Evolutionary conservation across 768 basidiomycete genomes (phyloP), one percentile per base, ranked within the genome.

Genomic region (Cyathus striatus): DNA sequence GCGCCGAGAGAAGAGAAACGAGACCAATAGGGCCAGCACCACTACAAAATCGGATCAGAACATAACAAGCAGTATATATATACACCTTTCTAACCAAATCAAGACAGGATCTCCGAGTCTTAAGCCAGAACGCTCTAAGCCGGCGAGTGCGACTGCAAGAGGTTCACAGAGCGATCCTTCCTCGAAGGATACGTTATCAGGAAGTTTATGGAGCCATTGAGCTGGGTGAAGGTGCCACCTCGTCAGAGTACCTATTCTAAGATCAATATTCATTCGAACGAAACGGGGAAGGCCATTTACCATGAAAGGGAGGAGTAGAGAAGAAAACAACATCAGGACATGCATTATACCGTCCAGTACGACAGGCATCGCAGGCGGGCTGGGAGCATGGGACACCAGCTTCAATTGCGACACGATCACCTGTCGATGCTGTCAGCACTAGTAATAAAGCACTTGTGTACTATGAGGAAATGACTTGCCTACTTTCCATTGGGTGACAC

Each of bases 11-110:
- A 16, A 84, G 66, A 14, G 81, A 68, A 20, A 79, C 64, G 17
- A 84, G 66, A 14, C 82, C 82, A 42, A 85, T 84, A 2, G 83
- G 82, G 14, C 82, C 82, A 18, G 81, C 78, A 43, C 82, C 82
- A 53, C 80, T 82, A 36, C 13, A n/a, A 41, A 30, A 16, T 5
- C 6, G 13, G 12, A 13, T 23, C 10, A 7, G 12, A 40, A 36
- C 6, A 9, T 36, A 18, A 7, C 6, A 6, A 10, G 6, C 21
- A 23, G n/a, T 37, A n/a, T 9, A 18, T 20, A 23, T 38, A 17
- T 12, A 13, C 21, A 16, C 35, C 23, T 24, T 6, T 5, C 54
- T 14, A 60, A 81, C 81, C 81, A 83, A 47, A 84, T 70, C 17
- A 84, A 66, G 37, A 75, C 58, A 6, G 79, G 70, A 52, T 85